Base-by-base conservation (phyloP, 176 grass and related monocot species). In the Canna indica region DNA sequence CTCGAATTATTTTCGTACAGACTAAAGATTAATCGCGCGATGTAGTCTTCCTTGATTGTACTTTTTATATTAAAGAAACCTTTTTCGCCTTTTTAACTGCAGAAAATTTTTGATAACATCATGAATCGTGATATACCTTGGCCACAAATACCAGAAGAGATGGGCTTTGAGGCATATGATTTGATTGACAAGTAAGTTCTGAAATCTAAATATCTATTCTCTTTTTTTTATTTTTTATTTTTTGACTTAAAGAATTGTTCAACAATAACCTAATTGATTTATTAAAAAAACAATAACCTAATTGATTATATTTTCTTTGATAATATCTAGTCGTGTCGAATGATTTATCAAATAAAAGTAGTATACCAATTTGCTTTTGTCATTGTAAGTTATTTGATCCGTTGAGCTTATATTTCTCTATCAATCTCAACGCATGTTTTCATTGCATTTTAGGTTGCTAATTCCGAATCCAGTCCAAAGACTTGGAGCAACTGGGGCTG, bases 21-120 rank as follows among this genome's bases (percentile, higher is more conserved):
- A 22, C 35, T 66, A 14, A 25, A 20, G 39, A 64, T 4, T 38
- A 62, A n/a, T n/a, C n/a, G n/a, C 11, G 29, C 14, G 10, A 28
- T 70, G 39, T 30, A 18, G 30, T 31, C 1, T 48, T 70, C 32
- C 67, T 32, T 31, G 12, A n/a, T 70, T 31, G 13, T 47, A 47
- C n/a, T 7, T 32, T 47, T 70, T 47, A 4, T 67, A 42, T 47
- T 47, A 16, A 48, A 8, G 7, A 24, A 66, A 66, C 7, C 35
- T 25, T 10, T 10, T n/a, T 25, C 58, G 25, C 24, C 35, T 41
- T 66, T 24, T 24, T 4, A 38, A 66, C 35, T 81, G 59, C 88
- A 97, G 94, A 92, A 83, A 78, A 90, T 97, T 82, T 97, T 97
- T 67, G 94, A 92, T 69, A 97, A 92, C 72, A 97, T 97, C 78